Percentiles rank a stretch among this genome's conserved stretches.
Conservation (phyloP, 2,329 filamentous ascomycete species). For the Neofusicoccum umdonicola region DNA sequence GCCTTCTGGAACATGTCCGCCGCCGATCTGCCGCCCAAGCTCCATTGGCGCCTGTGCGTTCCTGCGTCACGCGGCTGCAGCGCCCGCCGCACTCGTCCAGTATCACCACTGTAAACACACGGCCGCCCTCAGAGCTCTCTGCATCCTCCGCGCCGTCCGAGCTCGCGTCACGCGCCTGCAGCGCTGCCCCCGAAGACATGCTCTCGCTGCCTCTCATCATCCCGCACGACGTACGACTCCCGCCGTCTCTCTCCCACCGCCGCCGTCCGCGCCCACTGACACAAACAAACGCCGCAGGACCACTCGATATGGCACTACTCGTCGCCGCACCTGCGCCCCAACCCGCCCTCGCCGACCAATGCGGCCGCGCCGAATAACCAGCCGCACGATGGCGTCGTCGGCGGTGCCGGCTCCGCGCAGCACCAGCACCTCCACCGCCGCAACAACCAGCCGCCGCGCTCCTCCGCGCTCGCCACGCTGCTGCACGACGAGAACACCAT, state of each 20-base stretch:
- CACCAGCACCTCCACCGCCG: conserved; percentile 25
- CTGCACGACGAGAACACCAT: conserved; percentile 74
- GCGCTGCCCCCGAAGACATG: conserved; percentile 20
- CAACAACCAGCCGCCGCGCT: conserved; percentile 41
- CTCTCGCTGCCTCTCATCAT: conserved; percentile 28
- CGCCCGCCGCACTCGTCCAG: neutral
- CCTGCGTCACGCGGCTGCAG: conserved; percentile 1
- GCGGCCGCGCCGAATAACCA: conserved; percentile 24
- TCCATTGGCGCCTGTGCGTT: neutral
- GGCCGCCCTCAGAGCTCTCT: neutral
- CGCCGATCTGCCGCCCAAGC: conserved; percentile 10
- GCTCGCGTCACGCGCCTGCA: conserved; percentile 2
- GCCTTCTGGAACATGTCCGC: neutral
- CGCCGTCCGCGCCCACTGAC: neutral
- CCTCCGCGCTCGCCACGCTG: conserved; percentile 67
- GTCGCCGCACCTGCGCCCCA: conserved; percentile 3
- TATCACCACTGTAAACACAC: conserved; percentile 3
- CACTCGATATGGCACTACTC: conserved; percentile 16
- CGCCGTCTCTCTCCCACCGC: neutral
- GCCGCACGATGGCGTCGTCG: conserved; percentile 22
- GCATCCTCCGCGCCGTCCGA: neutral
- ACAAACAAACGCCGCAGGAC: neutral
- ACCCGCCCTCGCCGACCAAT: conserved; percentile 24
- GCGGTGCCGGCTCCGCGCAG: conserved; percentile 18
- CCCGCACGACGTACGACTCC: conserved; percentile 25